phyloP scores from a whole-genome alignment of 805 yeast species.

The Saitoella complicata region DNA sequence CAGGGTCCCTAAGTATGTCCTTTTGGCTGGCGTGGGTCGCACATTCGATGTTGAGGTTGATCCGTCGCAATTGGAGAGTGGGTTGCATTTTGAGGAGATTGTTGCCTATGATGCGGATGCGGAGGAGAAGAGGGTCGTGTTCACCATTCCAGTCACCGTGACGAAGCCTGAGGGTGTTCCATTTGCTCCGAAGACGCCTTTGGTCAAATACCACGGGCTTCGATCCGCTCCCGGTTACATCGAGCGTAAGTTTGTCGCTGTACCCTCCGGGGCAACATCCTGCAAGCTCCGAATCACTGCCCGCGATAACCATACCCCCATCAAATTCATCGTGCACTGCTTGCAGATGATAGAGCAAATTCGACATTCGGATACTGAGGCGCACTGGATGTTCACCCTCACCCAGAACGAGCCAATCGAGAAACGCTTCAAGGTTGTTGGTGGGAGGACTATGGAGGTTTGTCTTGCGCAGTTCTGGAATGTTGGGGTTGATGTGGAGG shows the following conservation, averaged over 20 bases:
- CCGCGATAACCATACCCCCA: no score
- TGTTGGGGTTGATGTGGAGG: neutral
- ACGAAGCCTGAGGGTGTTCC: neutral
- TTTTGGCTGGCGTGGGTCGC: slow-evolving; percentile 1
- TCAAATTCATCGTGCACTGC: no score
- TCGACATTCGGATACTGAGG: neutral
- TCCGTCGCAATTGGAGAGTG: neutral
- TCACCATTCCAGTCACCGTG: slow-evolving; percentile 1
- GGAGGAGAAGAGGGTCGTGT: neutral
- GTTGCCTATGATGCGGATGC: neutral
- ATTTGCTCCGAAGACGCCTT: neutral
- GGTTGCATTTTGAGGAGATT: neutral
- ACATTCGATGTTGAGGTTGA: neutral
- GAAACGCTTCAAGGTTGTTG: neutral
- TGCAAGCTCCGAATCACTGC: no score
- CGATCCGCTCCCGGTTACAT: neutral
- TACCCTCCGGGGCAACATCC: slow-evolving; percentile 1
- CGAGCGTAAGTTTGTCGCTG: neutral
- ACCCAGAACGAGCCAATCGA: neutral
- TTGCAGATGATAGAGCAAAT: neutral
- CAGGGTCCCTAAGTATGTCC: neutral
- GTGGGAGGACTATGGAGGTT: neutral
- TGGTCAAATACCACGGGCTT: neutral
- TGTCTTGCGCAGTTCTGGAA: slow-evolving; percentile 3
- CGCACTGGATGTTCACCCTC: neutral